Evolutionary conservation across 768 basidiomycete genomes (phyloP).

Genomic region (Boletellus emodensis): DNA sequence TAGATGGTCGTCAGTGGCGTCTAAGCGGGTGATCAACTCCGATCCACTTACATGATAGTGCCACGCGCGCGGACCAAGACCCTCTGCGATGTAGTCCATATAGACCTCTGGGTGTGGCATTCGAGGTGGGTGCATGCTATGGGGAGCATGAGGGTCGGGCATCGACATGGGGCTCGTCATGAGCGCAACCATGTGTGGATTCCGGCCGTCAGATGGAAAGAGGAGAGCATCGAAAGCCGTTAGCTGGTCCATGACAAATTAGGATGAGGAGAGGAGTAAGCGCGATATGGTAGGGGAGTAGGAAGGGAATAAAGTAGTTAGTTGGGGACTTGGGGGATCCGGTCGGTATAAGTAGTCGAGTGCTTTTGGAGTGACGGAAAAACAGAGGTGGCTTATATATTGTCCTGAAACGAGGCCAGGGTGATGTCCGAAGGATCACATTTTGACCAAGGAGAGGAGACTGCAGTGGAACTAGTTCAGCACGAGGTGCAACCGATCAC

Average conservation of each 20-base stretch:
- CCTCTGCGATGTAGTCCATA: conserved; percentile 84
- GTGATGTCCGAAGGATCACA: conserved; percentile 26
- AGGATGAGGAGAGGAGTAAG: conserved; percentile 10
- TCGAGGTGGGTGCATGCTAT: conserved; percentile 47
- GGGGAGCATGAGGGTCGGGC: conserved; percentile 42
- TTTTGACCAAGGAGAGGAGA: conserved; percentile 22
- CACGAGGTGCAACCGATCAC: conserved; percentile 36
- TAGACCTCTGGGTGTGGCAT: conserved; percentile 82
- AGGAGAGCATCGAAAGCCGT: conserved; percentile 66
- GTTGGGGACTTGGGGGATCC: conserved; percentile 12
- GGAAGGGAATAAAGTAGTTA: conserved; percentile 18
- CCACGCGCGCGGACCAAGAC: conserved; percentile 65
- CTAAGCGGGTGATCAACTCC: conserved; percentile 12
- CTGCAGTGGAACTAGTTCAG: conserved; percentile 25
- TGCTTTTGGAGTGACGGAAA: conserved; percentile 16
- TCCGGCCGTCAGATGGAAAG: conserved; percentile 74
- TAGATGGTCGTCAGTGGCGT: conserved; percentile 15
- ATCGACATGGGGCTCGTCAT: conserved; percentile 62
- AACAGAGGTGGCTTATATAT: conserved; percentile 26
- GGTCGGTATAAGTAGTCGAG: conserved; percentile 21
- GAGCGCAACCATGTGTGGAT: conserved; percentile 66
- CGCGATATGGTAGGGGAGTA: conserved; percentile 14
- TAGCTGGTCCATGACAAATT: conserved; percentile 56
- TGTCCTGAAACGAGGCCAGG: conserved; percentile 39
- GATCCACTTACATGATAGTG: conserved; percentile 57